Evolutionary conservation across 2,329 filamentous ascomycete genomes (phyloP).

Genomic region (Lasiodiplodia sp.): DNA sequence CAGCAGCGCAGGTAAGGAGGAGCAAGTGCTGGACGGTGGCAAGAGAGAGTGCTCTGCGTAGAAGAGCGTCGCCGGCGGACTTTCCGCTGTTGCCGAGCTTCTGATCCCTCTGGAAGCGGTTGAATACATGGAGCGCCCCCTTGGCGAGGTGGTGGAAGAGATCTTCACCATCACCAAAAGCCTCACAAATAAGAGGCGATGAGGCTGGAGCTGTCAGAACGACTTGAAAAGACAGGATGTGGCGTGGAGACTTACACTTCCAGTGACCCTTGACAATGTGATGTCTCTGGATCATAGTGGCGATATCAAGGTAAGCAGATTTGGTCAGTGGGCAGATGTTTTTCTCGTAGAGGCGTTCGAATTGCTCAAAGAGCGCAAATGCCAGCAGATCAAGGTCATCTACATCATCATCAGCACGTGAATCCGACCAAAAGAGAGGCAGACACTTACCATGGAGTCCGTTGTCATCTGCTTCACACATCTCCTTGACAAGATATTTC

Average conservation of each 20-base stretch:
- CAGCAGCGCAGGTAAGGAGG: background rate
- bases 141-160: background rate
- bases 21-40: background rate
- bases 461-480: background rate
- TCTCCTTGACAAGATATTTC: slow-evolving; percentile 42
- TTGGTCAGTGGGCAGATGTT: slow-evolving; percentile 44
- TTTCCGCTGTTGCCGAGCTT: background rate
- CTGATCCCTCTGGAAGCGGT: background rate
- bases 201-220: background rate
- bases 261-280: background rate
- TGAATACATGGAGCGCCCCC: background rate
- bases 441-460: slow-evolving; percentile 2
- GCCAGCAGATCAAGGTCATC: slow-evolving; percentile 35
- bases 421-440: background rate
- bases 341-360: slow-evolving; percentile 33
- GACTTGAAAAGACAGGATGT: too few relatives aligned
- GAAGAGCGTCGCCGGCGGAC: slow-evolving; percentile 2
- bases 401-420: background rate
- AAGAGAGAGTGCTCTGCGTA: slow-evolving; percentile 9
- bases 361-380: slow-evolving; percentile 34
- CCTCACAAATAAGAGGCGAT: background rate
- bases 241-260: background rate
- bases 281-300: slow-evolving; percentile 31
- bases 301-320: slow-evolving; percentile 47
- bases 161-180: background rate